phyloP scores from a whole-genome alignment of 148 eudicot species.

The Agrostemma githago region DNA sequence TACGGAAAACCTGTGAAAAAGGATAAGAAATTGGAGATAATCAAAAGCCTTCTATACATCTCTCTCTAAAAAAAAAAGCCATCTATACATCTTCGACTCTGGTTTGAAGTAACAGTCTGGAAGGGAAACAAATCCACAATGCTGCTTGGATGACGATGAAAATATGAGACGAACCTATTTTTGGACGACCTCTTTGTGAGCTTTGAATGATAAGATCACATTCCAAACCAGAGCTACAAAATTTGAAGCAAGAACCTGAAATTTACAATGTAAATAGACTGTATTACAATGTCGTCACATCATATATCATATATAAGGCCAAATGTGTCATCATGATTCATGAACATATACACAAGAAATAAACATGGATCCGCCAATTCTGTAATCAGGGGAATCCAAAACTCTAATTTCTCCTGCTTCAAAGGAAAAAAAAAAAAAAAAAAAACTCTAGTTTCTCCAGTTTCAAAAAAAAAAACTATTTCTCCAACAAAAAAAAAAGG shows the following conservation, averaged over 20 bases:
- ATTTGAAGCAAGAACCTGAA: slow-evolving; percentile 93
- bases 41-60: neutral
- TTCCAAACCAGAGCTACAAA: slow-evolving; percentile 72
- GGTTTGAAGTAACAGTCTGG: neutral
- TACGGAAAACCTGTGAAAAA: neutral
- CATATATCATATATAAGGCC: neutral
- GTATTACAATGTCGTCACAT: neutral
- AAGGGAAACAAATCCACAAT: neutral
- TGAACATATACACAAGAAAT: neutral
- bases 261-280: slow-evolving; percentile 6
- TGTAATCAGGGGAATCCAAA: neutral
- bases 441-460: no score
- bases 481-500: no score
- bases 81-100: no score
- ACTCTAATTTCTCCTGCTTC: neutral
- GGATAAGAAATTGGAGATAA: neutral
- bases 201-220: slow-evolving; percentile 83
- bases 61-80: neutral
- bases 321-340: neutral
- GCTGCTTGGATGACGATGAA: neutral
- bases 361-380: neutral
- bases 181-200: slow-evolving; percentile 67
- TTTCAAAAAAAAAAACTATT: no score
- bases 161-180: slow-evolving; percentile 40
- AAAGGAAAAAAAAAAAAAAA: neutral